A percentile compares a stretch with the other conserved stretches of the same genome.
Conservation (phyloP, 2,329 filamentous ascomycete genomes). For the Aspergillus oerlinghausenensis region DNA sequence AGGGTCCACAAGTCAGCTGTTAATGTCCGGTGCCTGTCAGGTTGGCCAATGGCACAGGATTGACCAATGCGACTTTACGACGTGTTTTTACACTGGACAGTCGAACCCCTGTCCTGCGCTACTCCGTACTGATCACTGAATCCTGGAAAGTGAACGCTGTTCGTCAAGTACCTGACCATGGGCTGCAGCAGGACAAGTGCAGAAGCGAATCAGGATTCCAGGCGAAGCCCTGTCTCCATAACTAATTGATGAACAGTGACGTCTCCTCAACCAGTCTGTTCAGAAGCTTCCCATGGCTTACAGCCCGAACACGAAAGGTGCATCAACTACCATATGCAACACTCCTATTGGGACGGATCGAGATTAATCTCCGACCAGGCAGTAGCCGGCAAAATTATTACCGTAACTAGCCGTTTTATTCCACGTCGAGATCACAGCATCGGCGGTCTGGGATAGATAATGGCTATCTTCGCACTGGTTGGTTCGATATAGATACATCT, state of each 20-base stretch:
- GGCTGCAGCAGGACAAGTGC: not conserved
- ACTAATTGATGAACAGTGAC: not conserved
- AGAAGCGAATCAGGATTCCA: not conserved
- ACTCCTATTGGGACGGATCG: conserved; percentile 1
- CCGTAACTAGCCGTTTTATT: conserved; percentile 11
- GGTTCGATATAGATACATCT: conserved; percentile 7
- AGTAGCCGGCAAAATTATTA: conserved; percentile 2
- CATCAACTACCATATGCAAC: not conserved
- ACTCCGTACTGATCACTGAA: not conserved
- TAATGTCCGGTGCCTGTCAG: not conserved
- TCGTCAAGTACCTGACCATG: not conserved
- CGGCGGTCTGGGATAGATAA: conserved; percentile 8
- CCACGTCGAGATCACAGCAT: conserved; percentile 2
- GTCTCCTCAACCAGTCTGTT: not conserved
- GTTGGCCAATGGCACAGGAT: not conserved
- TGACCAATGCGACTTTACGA: not conserved
- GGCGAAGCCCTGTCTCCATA: not conserved
- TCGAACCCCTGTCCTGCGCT: not conserved
- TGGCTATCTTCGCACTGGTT: not conserved
- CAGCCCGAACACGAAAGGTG: not conserved
- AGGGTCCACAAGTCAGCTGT: not conserved
- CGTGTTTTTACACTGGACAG: not conserved
- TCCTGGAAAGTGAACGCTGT: not conserved
- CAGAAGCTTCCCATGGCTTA: not conserved
- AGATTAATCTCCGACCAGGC: conserved; percentile 6